Base-by-base conservation (phyloP, 768 basidiomycete species). In the Exsudoporus frostii region DNA sequence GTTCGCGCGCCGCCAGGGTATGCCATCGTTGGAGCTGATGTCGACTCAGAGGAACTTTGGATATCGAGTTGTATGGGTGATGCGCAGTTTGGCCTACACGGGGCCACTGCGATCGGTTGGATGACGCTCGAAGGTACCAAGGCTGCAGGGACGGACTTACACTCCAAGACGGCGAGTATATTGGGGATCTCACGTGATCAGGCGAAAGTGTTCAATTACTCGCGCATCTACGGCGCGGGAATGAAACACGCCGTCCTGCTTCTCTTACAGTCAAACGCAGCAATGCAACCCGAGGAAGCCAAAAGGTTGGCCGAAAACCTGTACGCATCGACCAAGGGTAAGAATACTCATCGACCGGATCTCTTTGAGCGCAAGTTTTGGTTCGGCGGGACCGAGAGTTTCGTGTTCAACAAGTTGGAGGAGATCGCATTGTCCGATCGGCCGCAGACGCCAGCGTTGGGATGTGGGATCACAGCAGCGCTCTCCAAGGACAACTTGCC, bases 81-180 rank as follows among this genome's bases (percentile, higher is more conserved):
- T 65, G 91, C 94, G 0, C 96, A 99, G 70, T 97, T 99, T 68
- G 97, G 96, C 9, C 68, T 96, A 52, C 95, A 99, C 61, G 96
- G 96, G 11, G 92, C 94, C 11, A 95, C 94, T 3, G 94, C 96
- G 2, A 85, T 99, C 39, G 96, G 97, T 4, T 98, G 96, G 96
- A 98, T 99, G 96, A 98, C 95, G 15, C 80, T 99, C 27, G 97
- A 98, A 69, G 95, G 97, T 1, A 96, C 95, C 15, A 98, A 98
- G 71, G 80, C 86, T 0, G 87, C 89, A 0, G 94, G 94, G 6
- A 98, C 96, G 7, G 96, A 99, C 73, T 73, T 99, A 29, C 96
- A 98, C 65, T 98, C 95, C 11, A 97, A 97, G 74, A 96, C 95
- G 2, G 97, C 96, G 11, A 82, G 73, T 53, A 98, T 98, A 64